Percentiles rank a stretch among this genome's conserved stretches.
These are phyloP conservation scores for Ophidiomyces ophidiicola DNA, from an alignment of 2,329 filamentous ascomycete species.

Conservation along the genomic window DNA sequence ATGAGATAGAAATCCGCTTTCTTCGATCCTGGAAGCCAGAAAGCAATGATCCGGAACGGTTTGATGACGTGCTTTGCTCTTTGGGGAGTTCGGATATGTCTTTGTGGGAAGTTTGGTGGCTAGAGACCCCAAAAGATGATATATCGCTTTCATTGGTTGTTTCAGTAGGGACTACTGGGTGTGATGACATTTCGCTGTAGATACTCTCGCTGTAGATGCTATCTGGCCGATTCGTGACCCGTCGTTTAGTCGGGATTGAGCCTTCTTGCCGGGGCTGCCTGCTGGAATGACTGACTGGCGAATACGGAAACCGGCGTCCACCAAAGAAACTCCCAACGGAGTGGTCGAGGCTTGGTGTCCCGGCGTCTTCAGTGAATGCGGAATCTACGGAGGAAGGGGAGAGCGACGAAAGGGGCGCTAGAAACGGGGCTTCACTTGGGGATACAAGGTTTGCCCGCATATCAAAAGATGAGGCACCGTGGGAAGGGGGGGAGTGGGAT, in stretches of 20 bases:
- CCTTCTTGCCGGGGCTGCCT: slow-evolving; percentile 5
- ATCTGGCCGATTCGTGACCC: background rate
- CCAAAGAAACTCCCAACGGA: background rate
- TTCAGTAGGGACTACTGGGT: background rate
- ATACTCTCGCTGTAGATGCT: slow-evolving; percentile 10
- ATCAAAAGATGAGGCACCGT: too few species aligned
- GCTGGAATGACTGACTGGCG: background rate
- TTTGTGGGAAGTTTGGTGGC: background rate
- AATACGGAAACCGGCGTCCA: background rate
- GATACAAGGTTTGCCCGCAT: too few species aligned
- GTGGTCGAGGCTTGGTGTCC: slow-evolving; percentile 5
- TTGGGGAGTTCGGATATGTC: background rate
- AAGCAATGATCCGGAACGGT: slow-evolving; percentile 6
- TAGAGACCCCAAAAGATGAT: slow-evolving; percentile 1
- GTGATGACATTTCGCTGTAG: slow-evolving; percentile 7
- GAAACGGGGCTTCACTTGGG: slow-evolving; percentile 1
- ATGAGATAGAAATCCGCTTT: slow-evolving; percentile 6
- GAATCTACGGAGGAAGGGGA: background rate
- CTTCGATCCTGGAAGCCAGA: background rate
- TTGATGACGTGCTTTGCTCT: background rate
- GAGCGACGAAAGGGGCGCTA: slow-evolving; percentile 1
- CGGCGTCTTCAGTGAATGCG: background rate
- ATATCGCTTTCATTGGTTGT: background rate
- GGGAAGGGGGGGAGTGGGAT: too few species aligned
- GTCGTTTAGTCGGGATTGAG: background rate